Evolutionary conservation across 768 basidiomycete genomes (phyloP), one percentile per base, ranked within the genome.

Genomic region (Crucibulum laeve): DNA sequence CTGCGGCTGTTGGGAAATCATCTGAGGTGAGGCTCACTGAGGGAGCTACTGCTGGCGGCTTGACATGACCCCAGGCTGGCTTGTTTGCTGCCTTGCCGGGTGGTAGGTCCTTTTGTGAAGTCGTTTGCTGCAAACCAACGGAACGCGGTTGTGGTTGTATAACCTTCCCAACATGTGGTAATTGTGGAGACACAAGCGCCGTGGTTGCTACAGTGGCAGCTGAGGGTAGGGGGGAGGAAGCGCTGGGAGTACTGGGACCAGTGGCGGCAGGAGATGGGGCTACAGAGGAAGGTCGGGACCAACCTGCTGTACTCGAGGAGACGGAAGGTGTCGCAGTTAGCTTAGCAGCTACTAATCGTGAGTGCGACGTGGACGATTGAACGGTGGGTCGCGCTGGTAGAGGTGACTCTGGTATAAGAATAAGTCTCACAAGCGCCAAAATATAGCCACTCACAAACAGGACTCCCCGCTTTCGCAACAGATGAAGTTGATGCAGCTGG

Each of bases 1-100:
- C 96, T 26, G 91, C 91, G 36, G 95, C 93, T 4, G 96, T 99
- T 5, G 96, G 96, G 59, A 99, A 99, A 50, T 98, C 94, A 44
- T 68, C 76, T 28, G 69, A 63, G 34, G 67, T 61, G 39, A 67
- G 58, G 14, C 71, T 67, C 36, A 60, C 48, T 41, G 65, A 44
- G 35, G 35, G 7, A 7, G 66, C 40, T 40, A 64, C 58, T 51
- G 64, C 40, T 43, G 71, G 45, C 42, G 69, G 60, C 53, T 71
- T 78, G 47, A 83, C 56, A 60, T 75, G 80, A 17, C 80, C 82
- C 91, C 91, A 93, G 3, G 75, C 91, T 4, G 77, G 77, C 57
- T 81, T 88, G 21, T 54, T 59, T 1, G 57, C 44, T 19, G 49
- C 49, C 25, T 50, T 43, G 28, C 62, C 63, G 22, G 38, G 35